Base-by-base conservation (phyloP, 1,284 basidiomycete genomes). In the Chalciporus sp. region DNA sequence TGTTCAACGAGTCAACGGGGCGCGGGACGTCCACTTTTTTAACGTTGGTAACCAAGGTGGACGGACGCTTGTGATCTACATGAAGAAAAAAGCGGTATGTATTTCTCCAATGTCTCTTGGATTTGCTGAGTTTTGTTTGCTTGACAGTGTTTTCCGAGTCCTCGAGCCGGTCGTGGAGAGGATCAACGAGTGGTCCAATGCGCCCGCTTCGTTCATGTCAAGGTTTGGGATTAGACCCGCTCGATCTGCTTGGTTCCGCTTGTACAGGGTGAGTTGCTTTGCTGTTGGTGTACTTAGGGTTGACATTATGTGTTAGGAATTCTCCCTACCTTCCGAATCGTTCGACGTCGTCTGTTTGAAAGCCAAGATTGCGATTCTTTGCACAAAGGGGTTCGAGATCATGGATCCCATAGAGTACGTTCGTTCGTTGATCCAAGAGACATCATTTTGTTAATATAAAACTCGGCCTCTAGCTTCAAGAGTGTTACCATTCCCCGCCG, bases 1-100 rank as follows among this genome's bases (percentile, higher is more conserved):
- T 2, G 94, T 95, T 0, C 92, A 97, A 67, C 91, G 93, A 61
- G 78, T 98, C 31, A 93, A 90, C 65, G 89, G 92, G 9, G 87
- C 86, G 61, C 87, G 91, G 64, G 95, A 97, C 62, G 94, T 98
- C 8, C 85, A 91, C 57, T 98, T 96, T 75, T 98, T 99, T 76
- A 90, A 87, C 52, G 92, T 97, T 20, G 96, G 96, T 19, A 87
- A 86, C 56, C 78, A 96, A 35, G 83, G 86, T 33, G 90, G 86
- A 27, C 82, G 94, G 12, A 96, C 94, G 0, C 76, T 97, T 19
- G 89, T 99, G 8, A 88, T 97, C 51, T 98, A 95, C 72, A 95
- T 95, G 87, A 96, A 95, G 80, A 92, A 90, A 75, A 95, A 90
- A 75, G 92, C 93, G 55, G 92, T 95, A 73, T 63, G 84, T 75